Evolutionary conservation across 139 green algal species (phyloP), one percentile per base, ranked within the genome.

Genomic region (Asterochloris sp.): DNA sequence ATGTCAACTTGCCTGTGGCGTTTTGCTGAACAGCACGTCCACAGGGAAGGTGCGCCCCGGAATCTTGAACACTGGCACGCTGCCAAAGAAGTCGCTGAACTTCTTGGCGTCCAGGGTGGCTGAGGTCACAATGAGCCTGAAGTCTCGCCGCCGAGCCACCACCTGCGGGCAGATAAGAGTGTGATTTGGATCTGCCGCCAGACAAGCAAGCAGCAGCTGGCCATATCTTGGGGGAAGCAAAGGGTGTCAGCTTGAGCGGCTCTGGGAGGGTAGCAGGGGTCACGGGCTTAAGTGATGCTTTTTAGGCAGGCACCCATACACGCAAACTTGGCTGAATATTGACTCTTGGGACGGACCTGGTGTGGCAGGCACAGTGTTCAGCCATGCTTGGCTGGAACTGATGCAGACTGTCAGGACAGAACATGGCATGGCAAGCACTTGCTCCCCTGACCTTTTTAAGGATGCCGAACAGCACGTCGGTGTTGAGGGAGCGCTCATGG

Each of bases 11-110:
- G 38, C 38, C 38, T 54, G 85, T 0, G 91, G 91, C 28, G 92
- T 96, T 73, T 96, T 95, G 83, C 88, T 95, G 89, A 95, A 99
- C 79, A 99, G 82, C 10, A 92, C 88, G 73, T 98, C 95, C 24
- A 99, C 97, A 8, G 97, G 97, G 91, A 99, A 99, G 26, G 96
- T 99, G 78, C 97, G 90, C 11, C 96, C 96, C 0, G 96, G 97
- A 79, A 99, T 99, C 73, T 88, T 87, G 89, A 98, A 99, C 62
- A 98, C 88, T 0, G 97, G 97, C 24, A 94, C 93, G 63, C 86
- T 90, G 23, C 94, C 95, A 75, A 98, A 98, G 85, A 98, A 98
- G 78, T 92, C 83, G 27, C 89, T 82, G 85, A 98, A 98, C 91
- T 96, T 97, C 0, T 91, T 77, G 21, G 95, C 79, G 82, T 98